Evolutionary conservation across 2,329 filamentous ascomycete genomes (phyloP).

Genomic region (Sphaerulina populicola): DNA sequence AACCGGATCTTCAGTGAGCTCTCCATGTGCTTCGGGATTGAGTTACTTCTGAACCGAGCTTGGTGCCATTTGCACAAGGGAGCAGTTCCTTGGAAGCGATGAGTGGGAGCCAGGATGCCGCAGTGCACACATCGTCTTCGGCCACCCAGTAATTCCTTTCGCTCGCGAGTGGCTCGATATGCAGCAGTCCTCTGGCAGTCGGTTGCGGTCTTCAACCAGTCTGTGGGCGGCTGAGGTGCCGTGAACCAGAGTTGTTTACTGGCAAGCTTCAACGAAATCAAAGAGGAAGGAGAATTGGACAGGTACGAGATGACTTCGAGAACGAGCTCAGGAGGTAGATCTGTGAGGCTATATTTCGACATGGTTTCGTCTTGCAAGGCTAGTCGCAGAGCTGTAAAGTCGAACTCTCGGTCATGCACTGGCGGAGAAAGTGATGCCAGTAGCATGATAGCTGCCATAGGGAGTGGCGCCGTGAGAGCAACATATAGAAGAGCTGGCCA

Average conservation of each 20-base stretch:
- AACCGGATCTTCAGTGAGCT: conserved; percentile 13
- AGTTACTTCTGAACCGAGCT: conserved; percentile 19
- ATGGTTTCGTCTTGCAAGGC: background rate
- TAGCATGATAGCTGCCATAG: conserved; percentile 2
- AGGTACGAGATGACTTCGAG: conserved; percentile 32
- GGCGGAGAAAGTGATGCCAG: background rate
- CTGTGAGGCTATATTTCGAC: conserved; percentile 6
- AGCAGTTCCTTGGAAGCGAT: conserved; percentile 14
- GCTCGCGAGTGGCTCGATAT: conserved; percentile 22
- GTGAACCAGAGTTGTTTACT: conserved; percentile 28
- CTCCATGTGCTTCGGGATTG: conserved; percentile 15
- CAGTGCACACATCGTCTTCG: conserved; percentile 25
- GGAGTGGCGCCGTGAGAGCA: background rate
- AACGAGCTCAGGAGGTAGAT: conserved; percentile 34
- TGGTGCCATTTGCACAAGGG: conserved; percentile 24
- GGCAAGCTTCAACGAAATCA: conserved; percentile 35
- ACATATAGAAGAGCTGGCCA: conserved; percentile 3
- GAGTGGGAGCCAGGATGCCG: conserved; percentile 10
- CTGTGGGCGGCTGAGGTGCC: conserved; percentile 12
- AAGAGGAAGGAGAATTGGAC: conserved; percentile 26
- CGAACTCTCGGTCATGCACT: background rate
- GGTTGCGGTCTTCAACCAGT: conserved; percentile 18
- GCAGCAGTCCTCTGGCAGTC: conserved; percentile 23
- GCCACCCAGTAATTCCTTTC: conserved; percentile 15
- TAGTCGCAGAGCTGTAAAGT: no score